A percentile compares a stretch with the other conserved stretches of the same genome.
phyloP scores from a whole-genome alignment of 805 yeast species.

The Tetrapisispora pingtungensis region DNA sequence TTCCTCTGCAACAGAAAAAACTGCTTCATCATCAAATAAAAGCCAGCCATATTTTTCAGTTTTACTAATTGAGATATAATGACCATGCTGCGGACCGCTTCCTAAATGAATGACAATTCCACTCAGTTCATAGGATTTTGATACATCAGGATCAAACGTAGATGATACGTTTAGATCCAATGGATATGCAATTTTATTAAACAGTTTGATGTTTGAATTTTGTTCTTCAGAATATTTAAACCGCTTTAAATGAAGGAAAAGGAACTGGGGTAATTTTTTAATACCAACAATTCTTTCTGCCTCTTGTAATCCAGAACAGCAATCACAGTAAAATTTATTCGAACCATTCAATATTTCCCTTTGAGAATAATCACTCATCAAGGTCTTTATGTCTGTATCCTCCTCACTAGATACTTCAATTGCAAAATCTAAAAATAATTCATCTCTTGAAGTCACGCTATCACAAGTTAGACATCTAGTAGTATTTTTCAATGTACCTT shows the following conservation, averaged over 20 bases:
- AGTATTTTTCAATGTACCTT: slow-evolving; percentile 77
- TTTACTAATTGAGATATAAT: slow-evolving; percentile 80
- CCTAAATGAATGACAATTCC: slow-evolving; percentile 92
- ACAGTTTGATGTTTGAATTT: slow-evolving; percentile 74
- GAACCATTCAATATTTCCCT: slow-evolving; percentile 77
- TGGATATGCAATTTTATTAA: slow-evolving; percentile 78
- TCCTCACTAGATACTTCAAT: slow-evolving; percentile 71
- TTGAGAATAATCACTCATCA: slow-evolving; percentile 46
- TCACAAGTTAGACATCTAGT: slow-evolving; percentile 89
- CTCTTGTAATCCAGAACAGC: slow-evolving; percentile 83
- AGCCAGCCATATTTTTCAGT: slow-evolving; percentile 78
- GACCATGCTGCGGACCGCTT: slow-evolving; percentile 97
- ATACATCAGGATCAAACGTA: slow-evolving; percentile 34
- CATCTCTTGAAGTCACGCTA: slow-evolving; percentile 68
- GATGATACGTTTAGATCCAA: slow-evolving; percentile 52
- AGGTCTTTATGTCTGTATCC: slow-evolving; percentile 54
- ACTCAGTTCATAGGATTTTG: slow-evolving; percentile 65
- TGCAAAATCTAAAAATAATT: slow-evolving; percentile 76
- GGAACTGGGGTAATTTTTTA: slow-evolving; percentile 62
- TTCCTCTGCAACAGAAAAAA: slow-evolving; percentile 74
- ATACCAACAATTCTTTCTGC: slow-evolving; percentile 85
- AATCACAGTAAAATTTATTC: slow-evolving; percentile 88
- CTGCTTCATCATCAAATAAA: slow-evolving; percentile 90
- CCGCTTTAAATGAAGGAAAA: slow-evolving; percentile 80
- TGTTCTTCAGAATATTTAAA: slow-evolving; percentile 83